Conservation (phyloP, 805 yeast genomes). For the Ogataea parapolymorpha region DNA sequence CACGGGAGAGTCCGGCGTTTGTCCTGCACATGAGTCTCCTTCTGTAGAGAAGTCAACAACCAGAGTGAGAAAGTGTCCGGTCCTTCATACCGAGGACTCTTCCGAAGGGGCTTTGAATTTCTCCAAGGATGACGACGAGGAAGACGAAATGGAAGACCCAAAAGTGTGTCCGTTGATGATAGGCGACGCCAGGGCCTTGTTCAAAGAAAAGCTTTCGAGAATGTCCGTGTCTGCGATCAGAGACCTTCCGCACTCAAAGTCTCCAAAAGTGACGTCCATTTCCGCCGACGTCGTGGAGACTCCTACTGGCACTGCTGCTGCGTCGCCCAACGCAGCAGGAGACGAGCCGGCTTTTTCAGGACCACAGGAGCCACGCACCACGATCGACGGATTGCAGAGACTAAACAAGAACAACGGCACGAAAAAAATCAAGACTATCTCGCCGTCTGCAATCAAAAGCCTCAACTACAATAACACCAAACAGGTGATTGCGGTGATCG, state of each 20-base stretch:
- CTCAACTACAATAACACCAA: conserved; percentile 41
- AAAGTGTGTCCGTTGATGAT: conserved; percentile 46
- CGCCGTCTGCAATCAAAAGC: conserved; percentile 33
- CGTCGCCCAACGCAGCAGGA: neutral
- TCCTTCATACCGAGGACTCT: conserved; percentile 22
- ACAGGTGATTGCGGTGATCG: conserved; percentile 37
- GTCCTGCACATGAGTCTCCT: conserved; percentile 20
- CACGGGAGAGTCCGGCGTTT: conserved; percentile 23
- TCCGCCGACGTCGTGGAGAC: conserved; percentile 24
- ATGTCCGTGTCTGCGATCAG: conserved; percentile 32
- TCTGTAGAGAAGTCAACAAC: conserved; percentile 4
- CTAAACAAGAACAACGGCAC: conserved; percentile 9
- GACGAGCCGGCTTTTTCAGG: neutral
- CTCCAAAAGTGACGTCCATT: conserved; percentile 26
- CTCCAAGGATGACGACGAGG: conserved; percentile 19
- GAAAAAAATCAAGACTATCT: conserved; percentile 26
- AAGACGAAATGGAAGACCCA: conserved; percentile 32
- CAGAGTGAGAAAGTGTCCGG: conserved; percentile 27
- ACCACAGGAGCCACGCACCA: neutral
- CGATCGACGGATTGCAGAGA: conserved; percentile 13
- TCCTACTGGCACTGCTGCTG: conserved; percentile 1
- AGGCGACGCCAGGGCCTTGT: conserved; percentile 39
- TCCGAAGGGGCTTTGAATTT: neutral
- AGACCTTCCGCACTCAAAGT: conserved; percentile 20
- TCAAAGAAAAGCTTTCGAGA: conserved; percentile 33